phyloP scores from a whole-genome alignment of 2,329 filamentous ascomycete species.

The Colletotrichum acutatum region DNA sequence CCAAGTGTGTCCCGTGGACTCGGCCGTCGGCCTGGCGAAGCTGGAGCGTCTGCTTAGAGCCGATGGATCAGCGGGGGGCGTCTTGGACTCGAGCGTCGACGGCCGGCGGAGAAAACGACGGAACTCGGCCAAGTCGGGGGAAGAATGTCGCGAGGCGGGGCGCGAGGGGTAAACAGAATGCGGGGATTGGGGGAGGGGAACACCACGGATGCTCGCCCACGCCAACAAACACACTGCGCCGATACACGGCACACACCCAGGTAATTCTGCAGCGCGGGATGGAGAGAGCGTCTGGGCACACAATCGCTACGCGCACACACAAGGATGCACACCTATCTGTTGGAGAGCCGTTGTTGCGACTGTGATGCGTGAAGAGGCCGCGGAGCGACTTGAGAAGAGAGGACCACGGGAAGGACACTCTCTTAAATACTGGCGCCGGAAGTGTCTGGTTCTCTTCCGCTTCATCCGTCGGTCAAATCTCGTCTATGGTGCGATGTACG shows the following conservation, averaged over 20 bases:
- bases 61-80: slow-evolving; percentile 20
- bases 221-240: background rate
- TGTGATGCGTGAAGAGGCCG: background rate
- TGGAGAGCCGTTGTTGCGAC: background rate
- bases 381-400: background rate
- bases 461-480: background rate
- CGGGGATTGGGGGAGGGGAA: slow-evolving; percentile 20
- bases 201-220: background rate
- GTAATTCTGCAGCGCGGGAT: background rate
- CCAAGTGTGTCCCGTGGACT: slow-evolving; percentile 25
- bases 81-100: background rate
- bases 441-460: background rate
- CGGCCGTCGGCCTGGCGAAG: slow-evolving; percentile 12
- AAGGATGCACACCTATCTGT: slow-evolving; percentile 11
- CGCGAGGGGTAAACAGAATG: slow-evolving; percentile 27
- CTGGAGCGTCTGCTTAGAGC: slow-evolving; percentile 27
- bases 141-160: slow-evolving; percentile 35
- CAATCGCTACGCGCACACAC: background rate
- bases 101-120: background rate
- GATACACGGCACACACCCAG: background rate
- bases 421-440: background rate
- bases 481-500: background rate
- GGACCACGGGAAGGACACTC: background rate
- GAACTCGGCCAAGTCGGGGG: slow-evolving; percentile 25
- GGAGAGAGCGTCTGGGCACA: background rate